A percentile compares a stretch with the other conserved stretches of the same genome.
These are phyloP conservation scores for Anthracocystis walkeri DNA, from an alignment of 1,284 basidiomycete species.

Conservation along the genomic window DNA sequence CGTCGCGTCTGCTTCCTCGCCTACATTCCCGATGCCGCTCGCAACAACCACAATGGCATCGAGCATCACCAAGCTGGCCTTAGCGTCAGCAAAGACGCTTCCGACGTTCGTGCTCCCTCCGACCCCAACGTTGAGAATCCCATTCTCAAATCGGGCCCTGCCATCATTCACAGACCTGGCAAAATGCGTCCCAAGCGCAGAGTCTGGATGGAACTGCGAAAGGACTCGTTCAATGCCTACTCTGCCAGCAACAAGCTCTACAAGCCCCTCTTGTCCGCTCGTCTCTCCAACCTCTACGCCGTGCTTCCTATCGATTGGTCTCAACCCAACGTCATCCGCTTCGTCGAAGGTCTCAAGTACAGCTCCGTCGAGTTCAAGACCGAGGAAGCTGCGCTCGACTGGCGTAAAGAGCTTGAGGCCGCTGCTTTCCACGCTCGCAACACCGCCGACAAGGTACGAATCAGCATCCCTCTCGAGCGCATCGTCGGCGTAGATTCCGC, in stretches of 20 bases:
- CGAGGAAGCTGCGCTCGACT: constrained; percentile 54
- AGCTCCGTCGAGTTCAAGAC: constrained; percentile 62
- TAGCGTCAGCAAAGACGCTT: neutral
- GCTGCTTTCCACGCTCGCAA: constrained; percentile 51
- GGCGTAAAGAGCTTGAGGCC: constrained; percentile 57
- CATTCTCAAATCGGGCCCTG: constrained; percentile 56
- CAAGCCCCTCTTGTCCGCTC: constrained; percentile 53
- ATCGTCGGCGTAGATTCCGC: constrained; percentile 45
- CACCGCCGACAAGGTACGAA: constrained; percentile 55
- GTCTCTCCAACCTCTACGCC: constrained; percentile 51
- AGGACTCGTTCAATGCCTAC: constrained; percentile 56
- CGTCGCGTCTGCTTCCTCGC: constrained; percentile 63
- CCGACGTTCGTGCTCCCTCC: constrained; percentile 7
- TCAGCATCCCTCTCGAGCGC: constrained; percentile 57
- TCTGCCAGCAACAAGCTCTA: constrained; percentile 58
- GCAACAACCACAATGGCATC: neutral
- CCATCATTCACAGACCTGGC: constrained; percentile 51
- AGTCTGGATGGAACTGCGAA: constrained; percentile 59
- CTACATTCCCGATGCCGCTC: constrained; percentile 38
- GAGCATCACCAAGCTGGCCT: neutral
- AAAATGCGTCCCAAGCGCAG: constrained; percentile 51
- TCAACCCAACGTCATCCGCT: constrained; percentile 46
- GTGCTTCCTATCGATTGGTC: constrained; percentile 53
- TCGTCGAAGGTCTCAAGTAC: constrained; percentile 43
- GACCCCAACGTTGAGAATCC: constrained; percentile 46